A percentile compares a stretch with the other conserved stretches of the same genome.
Conservation (phyloP, 495 filamentous ascomycete genomes). For the Aspergillus haitiensis region DNA sequence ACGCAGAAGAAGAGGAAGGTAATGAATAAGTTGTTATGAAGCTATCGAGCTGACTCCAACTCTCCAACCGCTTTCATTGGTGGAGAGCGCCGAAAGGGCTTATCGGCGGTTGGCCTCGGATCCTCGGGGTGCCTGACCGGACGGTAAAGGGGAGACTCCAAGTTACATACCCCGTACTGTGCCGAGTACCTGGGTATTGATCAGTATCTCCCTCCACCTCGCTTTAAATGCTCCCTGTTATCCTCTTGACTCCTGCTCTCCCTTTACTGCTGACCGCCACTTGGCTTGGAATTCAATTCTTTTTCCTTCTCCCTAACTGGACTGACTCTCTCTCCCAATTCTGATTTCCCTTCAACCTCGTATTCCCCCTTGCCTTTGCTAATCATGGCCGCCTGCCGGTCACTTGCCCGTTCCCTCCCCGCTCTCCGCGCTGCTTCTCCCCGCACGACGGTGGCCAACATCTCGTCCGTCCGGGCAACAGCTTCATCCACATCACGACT, state of each 20-base stretch:
- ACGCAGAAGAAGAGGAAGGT: too few relatives aligned
- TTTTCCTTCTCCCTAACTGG: neutral
- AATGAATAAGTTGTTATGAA: constrained; percentile 1
- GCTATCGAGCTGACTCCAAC: neutral
- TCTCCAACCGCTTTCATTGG: constrained; percentile 15
- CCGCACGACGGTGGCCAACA: constrained; percentile 38
- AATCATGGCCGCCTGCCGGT: constrained; percentile 49
- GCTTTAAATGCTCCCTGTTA: neutral
- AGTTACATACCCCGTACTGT: neutral
- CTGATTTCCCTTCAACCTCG: neutral
- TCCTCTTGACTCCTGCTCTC: neutral
- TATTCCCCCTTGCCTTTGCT: neutral
- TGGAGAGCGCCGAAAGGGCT: constrained; percentile 13
- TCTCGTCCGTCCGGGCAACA: constrained; percentile 26
- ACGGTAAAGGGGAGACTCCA: constrained; percentile 5
- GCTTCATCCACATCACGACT: constrained; percentile 32
- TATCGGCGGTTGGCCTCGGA: constrained; percentile 21
- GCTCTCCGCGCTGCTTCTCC: constrained; percentile 46
- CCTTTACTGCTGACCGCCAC: constrained; percentile 5
- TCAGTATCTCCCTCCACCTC: neutral
- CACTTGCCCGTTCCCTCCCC: constrained; percentile 44
- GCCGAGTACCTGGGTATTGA: neutral
- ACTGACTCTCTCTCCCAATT: constrained; percentile 5
- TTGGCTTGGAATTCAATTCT: neutral
- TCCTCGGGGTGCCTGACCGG: constrained; percentile 5